Evolutionary conservation across 805 yeast genomes (phyloP).

Genomic region (Metschnikowia borealis): DNA sequence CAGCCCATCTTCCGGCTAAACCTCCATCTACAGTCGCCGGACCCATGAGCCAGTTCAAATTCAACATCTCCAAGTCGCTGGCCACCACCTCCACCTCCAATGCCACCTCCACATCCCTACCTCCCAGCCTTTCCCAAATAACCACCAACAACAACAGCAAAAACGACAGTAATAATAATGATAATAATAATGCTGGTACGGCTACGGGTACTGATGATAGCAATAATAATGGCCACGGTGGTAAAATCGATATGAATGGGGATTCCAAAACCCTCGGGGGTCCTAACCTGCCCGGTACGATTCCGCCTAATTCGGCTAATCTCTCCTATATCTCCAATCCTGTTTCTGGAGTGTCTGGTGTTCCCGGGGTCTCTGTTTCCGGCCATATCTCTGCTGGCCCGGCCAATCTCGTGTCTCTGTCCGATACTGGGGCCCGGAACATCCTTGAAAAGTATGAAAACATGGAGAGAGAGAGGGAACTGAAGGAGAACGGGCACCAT

Average conservation of each 20-base stretch:
- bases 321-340: too few relatives aligned
- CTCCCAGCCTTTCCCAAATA: neutral
- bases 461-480: neutral
- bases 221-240: too few relatives aligned
- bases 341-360: too few relatives aligned
- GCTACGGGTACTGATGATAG: too few relatives aligned
- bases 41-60: slow-evolving; percentile 11
- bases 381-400: neutral
- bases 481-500: neutral
- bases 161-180: too few relatives aligned
- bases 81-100: slow-evolving; percentile 43
- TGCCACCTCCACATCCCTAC: slow-evolving; percentile 24
- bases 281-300: too few relatives aligned
- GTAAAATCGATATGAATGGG: too few relatives aligned
- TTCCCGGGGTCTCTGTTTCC: neutral
- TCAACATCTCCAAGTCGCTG: slow-evolving; percentile 35
- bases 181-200: too few relatives aligned
- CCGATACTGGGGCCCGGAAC: neutral
- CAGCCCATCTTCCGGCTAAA: neutral
- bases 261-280: too few relatives aligned
- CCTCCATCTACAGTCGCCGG: neutral
- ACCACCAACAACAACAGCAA: neutral
- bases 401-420: neutral
- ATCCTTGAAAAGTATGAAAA: neutral
- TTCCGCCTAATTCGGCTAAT: too few relatives aligned